These are phyloP conservation scores for Paxillus rubicundulus DNA, from an alignment of 768 basidiomycete genomes.

Conservation along the genomic window DNA sequence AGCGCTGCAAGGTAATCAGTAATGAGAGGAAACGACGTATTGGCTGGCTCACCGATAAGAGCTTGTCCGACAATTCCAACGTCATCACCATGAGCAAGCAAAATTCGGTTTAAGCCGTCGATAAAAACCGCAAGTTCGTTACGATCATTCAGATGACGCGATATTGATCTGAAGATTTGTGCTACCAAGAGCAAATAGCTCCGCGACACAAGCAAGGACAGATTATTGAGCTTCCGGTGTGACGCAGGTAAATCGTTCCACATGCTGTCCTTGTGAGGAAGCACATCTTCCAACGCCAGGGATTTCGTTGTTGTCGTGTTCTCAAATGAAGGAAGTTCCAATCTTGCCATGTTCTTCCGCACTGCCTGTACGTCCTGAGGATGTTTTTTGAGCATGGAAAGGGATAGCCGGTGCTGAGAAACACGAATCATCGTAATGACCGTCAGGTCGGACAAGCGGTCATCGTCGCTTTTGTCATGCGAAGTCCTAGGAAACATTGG, in stretches of 20 bases:
- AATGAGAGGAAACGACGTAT: not conserved
- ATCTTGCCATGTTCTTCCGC: slow-evolving; percentile 60
- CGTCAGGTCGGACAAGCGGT: slow-evolving; percentile 44
- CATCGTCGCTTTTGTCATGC: slow-evolving; percentile 35
- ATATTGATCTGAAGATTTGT: slow-evolving; percentile 71
- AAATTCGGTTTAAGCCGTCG: slow-evolving; percentile 68
- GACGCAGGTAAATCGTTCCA: not conserved
- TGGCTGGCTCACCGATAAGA: slow-evolving; percentile 55
- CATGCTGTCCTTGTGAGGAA: slow-evolving; percentile 35
- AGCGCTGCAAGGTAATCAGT: slow-evolving; percentile 46
- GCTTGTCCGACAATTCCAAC: slow-evolving; percentile 75
- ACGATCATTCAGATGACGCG: slow-evolving; percentile 66
- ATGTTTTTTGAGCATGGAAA: slow-evolving; percentile 61
- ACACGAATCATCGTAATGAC: slow-evolving; percentile 62
- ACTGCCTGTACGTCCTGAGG: slow-evolving; percentile 66
- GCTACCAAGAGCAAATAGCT: slow-evolving; percentile 68
- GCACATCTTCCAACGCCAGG: slow-evolving; percentile 46
- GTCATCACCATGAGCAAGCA: slow-evolving; percentile 68
- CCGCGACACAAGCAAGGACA: slow-evolving; percentile 63
- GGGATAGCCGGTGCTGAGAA: slow-evolving; percentile 68
- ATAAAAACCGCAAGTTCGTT: slow-evolving; percentile 63
- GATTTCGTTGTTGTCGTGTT: slow-evolving; percentile 25
- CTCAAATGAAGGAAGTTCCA: slow-evolving; percentile 53
- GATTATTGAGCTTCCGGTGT: slow-evolving; percentile 31
- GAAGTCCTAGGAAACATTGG: slow-evolving; percentile 60